Conservation (phyloP, 768 basidiomycete genomes). For the Rhizopogon vesiculosus region DNA sequence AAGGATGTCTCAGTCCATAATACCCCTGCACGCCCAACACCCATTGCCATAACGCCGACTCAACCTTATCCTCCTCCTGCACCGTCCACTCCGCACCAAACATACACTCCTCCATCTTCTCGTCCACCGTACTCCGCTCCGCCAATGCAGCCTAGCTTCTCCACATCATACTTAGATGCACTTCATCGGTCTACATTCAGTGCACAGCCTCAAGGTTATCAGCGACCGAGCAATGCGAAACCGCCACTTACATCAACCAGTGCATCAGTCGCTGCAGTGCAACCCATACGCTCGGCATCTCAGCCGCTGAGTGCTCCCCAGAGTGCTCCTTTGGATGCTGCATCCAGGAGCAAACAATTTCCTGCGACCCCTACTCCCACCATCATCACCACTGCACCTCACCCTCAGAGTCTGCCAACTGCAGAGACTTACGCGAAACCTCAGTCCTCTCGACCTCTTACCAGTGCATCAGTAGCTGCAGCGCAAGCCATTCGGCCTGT, state of each 20-base stretch:
- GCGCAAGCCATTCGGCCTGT: not conserved
- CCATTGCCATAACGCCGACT: not conserved
- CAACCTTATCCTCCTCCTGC: not conserved
- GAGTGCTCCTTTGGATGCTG: not conserved
- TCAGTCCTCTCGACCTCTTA: constrained; percentile 14
- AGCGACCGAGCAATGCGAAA: constrained; percentile 15
- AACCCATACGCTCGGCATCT: not conserved
- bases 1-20: constrained; percentile 8
- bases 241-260: constrained; percentile 3
- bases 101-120: constrained; percentile 5
- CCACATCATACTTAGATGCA: constrained; percentile 3
- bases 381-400: not conserved
- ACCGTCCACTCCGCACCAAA: constrained; percentile 4
- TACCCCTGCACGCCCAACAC: not conserved
- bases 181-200: constrained; percentile 15
- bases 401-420: not conserved
- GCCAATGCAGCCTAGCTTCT: constrained; percentile 12
- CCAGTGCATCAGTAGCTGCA: not conserved
- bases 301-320: not conserved
- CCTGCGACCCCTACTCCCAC: not conserved
- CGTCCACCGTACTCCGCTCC: constrained; percentile 20
- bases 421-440: constrained; percentile 14
- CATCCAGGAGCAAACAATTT: not conserved
- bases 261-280: not conserved
- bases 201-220: constrained; percentile 16